A percentile compares a stretch with the other conserved stretches of the same genome.
These are phyloP conservation scores for Chalaropsis thielavioides DNA, from an alignment of 2,329 filamentous ascomycete genomes.

Conservation along the genomic window DNA sequence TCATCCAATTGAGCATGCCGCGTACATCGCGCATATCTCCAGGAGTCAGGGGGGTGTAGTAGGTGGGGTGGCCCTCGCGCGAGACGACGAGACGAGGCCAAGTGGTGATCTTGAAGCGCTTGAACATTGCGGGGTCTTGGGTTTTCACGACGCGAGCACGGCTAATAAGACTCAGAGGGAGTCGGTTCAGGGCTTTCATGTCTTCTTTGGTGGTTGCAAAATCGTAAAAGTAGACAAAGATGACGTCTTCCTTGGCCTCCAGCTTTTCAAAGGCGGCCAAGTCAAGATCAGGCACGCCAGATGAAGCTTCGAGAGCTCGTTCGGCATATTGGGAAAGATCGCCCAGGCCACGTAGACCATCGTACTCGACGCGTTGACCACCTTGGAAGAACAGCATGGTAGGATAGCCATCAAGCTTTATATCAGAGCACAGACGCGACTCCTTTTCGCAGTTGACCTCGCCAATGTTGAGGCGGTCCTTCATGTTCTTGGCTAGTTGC, in stretches of 20 bases:
- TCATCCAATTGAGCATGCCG: slow-evolving; percentile 78
- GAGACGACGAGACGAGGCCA: slow-evolving; percentile 90
- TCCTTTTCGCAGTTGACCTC: slow-evolving; percentile 92
- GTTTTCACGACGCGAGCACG: slow-evolving; percentile 90
- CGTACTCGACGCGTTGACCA: slow-evolving; percentile 82
- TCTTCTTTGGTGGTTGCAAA: slow-evolving; percentile 87
- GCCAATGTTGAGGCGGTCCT: slow-evolving; percentile 76
- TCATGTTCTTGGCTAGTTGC: slow-evolving; percentile 81
- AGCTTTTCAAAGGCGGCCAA: slow-evolving; percentile 61
- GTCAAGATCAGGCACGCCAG: slow-evolving; percentile 69
- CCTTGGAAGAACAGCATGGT: slow-evolving; percentile 88
- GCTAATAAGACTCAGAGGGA: slow-evolving; percentile 78
- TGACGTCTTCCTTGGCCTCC: slow-evolving; percentile 85
- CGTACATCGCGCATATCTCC: slow-evolving; percentile 82
- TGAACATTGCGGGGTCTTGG: slow-evolving; percentile 56
- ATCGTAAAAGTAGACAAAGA: slow-evolving; percentile 97
- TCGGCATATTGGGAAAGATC: slow-evolving; percentile 79
- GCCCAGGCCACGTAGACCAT: slow-evolving; percentile 77
- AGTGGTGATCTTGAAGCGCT: slow-evolving; percentile 87
- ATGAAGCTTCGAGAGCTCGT: slow-evolving; percentile 64
- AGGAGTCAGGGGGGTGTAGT: slow-evolving; percentile 76
- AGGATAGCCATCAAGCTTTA: slow-evolving; percentile 63
- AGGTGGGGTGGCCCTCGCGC: slow-evolving; percentile 75
- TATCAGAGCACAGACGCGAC: slow-evolving; percentile 81
- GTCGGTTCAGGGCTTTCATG: slow-evolving; percentile 70